Evolutionary conservation across 495 filamentous ascomycete genomes (phyloP).

Genomic region (Penicillium riverlandense): DNA sequence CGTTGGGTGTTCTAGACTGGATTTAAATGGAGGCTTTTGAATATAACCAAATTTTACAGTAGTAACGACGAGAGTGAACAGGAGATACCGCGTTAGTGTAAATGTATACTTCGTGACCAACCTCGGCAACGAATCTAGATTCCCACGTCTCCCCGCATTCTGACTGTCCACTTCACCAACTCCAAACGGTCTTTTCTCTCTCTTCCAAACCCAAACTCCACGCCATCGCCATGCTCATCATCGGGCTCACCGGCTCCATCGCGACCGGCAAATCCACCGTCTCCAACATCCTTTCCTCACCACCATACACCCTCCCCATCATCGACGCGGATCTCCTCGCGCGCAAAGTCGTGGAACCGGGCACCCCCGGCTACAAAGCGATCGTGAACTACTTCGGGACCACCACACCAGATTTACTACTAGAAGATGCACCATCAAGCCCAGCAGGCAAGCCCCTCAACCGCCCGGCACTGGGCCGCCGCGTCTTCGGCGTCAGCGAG

Average conservation of each 20-base stretch:
- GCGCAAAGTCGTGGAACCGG: conserved; percentile 84
- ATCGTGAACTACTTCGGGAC: conserved; percentile 74
- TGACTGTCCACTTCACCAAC: background rate
- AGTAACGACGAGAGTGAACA: background rate
- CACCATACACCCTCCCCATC: conserved; percentile 82
- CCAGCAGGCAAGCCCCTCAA: conserved; percentile 65
- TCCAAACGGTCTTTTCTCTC: background rate
- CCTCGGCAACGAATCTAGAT: no score
- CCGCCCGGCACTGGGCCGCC: conserved; percentile 71
- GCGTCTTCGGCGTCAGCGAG: conserved; percentile 72
- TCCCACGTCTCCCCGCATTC: conserved; percentile 11
- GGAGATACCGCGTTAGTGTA: background rate
- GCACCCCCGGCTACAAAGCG: conserved; percentile 69
- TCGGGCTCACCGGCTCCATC: conserved; percentile 95
- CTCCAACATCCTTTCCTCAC: conserved; percentile 66
- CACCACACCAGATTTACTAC: conserved; percentile 76
- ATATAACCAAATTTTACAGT: no score
- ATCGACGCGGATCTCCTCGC: conserved; percentile 93
- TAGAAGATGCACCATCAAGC: conserved; percentile 28
- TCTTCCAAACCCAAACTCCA: background rate
- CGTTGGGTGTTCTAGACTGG: no score
- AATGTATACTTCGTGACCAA: no score
- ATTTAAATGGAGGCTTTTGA: no score
- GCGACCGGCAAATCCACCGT: conserved; percentile 98
- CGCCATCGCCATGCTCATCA: conserved; percentile 66